Percentiles rank a stretch among this genome's conserved stretches.
Evolutionary conservation across 495 filamentous ascomycete species (phyloP).

Genomic region (Zalerion maritima): DNA sequence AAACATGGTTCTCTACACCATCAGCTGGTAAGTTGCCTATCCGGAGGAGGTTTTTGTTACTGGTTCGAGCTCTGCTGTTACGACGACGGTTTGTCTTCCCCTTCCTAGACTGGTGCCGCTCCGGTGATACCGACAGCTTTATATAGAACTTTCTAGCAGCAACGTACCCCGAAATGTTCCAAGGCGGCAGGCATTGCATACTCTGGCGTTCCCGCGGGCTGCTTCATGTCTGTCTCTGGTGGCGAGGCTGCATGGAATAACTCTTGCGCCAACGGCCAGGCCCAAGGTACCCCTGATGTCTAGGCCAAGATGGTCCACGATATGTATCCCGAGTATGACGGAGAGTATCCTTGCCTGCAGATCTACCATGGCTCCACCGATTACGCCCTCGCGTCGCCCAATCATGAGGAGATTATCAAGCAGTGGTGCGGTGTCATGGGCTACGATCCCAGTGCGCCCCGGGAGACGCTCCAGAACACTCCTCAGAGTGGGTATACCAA

Average conservation of each 20-base stretch:
- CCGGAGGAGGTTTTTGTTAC: conserved; percentile 31
- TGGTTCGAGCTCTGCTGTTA: conserved; percentile 39
- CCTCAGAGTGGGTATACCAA: conserved; percentile 24
- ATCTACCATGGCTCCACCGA: conserved; percentile 35
- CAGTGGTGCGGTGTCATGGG: conserved; percentile 36
- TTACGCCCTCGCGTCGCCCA: conserved; percentile 23
- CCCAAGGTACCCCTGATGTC: conserved; percentile 17
- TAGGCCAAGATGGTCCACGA: conserved; percentile 28
- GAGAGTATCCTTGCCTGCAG: conserved; percentile 32
- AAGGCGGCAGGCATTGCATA: conserved; percentile 20
- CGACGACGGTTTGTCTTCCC: conserved; percentile 29
- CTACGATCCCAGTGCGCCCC: conserved; percentile 15
- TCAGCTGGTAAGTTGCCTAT: conserved; percentile 35
- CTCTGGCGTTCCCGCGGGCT: conserved; percentile 22
- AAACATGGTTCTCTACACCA: conserved; percentile 44
- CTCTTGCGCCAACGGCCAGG: conserved; percentile 18
- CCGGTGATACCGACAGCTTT: conserved; percentile 10
- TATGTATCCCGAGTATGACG: conserved; percentile 30
- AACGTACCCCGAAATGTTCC: conserved; percentile 27
- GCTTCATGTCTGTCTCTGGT: conserved; percentile 20
- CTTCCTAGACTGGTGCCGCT: not conserved
- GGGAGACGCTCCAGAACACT: conserved; percentile 15
- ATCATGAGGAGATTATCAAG: conserved; percentile 36
- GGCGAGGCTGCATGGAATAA: conserved; percentile 21
- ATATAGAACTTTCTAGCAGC: conserved; percentile 25